Evolutionary conservation across 345 rosid species (phyloP), one percentile per base, ranked within the genome.

Genomic region (Psidium friedrichsthalianum): DNA sequence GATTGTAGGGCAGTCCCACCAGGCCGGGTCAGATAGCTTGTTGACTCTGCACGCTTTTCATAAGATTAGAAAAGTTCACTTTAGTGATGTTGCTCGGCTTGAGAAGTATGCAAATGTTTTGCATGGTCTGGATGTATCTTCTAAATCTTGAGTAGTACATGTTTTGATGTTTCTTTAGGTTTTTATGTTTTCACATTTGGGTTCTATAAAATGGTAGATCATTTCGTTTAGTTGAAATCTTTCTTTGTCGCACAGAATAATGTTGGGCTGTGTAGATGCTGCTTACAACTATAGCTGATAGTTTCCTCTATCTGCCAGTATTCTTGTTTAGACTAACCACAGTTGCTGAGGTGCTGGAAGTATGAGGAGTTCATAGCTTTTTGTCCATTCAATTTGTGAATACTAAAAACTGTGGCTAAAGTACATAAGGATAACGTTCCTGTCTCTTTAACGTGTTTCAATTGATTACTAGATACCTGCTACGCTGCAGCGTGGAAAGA

Each of bases 1-100:
- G 76, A 86, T 87, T 49, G 83, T 81, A 11, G 92, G 92, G 81
- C 87, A 87, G 85, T 88, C 88, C 11, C 92, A 90, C 56, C 92
- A 90, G 83, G 92, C 90, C 14, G 89, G 92, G 53, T 90, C 90
- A 2, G 92, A 90, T 87, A 91, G 92, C 82, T 87, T 91, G 87
- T 76, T 91, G 88, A 89, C 92, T 25, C 52, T 91, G 64, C 91
- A 89, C 80, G 89, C 89, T 11, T 91, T 85, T 83, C 57, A 53
- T 74, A 87, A 57, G 69, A 86, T 91, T 16, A 88, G 80, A 64
- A 86, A 83, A 49, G 88, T 56, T 85, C 86, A 87, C 44, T 85
- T 90, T n/a, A 44, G 69, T 42, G 24, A 56, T 25, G 85, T 57
- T n/a, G 88, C 83, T 51, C 83, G 85, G 81, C 52, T 90, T 24